Base-by-base conservation (phyloP, 2,329 filamentous ascomycete genomes). In the Fusarium austroafricanum region DNA sequence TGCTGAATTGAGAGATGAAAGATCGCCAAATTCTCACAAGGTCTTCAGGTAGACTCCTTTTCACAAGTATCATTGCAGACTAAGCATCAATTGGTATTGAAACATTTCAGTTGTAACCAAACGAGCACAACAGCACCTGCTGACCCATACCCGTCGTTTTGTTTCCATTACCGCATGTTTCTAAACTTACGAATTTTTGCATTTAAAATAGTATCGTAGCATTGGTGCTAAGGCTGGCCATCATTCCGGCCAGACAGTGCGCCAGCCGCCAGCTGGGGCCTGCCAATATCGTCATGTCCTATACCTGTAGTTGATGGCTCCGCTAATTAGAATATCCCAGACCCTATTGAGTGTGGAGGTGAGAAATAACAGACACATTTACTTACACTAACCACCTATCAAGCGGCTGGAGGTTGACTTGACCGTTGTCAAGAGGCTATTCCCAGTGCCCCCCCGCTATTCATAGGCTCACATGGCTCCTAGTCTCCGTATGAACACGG, bases 181-280 rank as follows among this genome's bases (percentile, higher is more conserved):
- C 55, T 28, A 44, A 65, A 35, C 23, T 43, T 55, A 20, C 12
- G 20, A 45, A 43, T 51, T 49, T 54, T 58, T 42, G 33, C 44
- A 45, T 62, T 11, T 29, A 10, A 15, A 46, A 31, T 47, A 38
- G 28, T 18, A 58, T 54, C 28, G 40, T 62, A 39, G 33, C 28
- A 33, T 66, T 21, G 29, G n/a, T 42, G 47, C 26, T 39, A 35
- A 51, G 20, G 21, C n/a, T 29, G 55, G 56, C 61, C 56, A 43
- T 28, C 10, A 26, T 39, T 45, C 35, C 28, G 49, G 45, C 45
- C 49, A 18, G 18, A 21, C 51, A 40, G 44, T 40, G 31, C 11
- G 26, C 43, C 33, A 60, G 38, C 52, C 53, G 54, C 46, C 35
- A 15, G 26, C 45, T 31, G 21, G 37, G 42, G 18, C n/a, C 46